Conservation (phyloP, 2,329 filamentous ascomycete species). For the Diplodia scrobiculata region DNA sequence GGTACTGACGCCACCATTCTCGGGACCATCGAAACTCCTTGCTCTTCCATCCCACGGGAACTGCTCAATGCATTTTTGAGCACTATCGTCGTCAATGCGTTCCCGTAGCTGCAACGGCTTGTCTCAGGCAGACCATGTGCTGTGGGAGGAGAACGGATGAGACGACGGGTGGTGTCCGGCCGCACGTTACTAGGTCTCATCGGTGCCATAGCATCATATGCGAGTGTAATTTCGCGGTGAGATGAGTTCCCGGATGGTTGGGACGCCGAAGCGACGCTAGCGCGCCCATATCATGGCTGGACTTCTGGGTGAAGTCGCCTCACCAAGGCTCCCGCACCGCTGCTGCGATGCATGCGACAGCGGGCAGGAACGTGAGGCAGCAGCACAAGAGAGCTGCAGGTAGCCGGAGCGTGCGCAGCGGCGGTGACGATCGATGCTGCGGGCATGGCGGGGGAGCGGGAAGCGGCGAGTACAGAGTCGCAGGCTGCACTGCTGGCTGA, state of each 20-base stretch:
- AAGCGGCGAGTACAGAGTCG: constrained; percentile 2
- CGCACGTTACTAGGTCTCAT: background rate
- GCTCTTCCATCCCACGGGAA: background rate
- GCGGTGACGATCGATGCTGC: constrained; percentile 10
- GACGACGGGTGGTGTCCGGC: no score
- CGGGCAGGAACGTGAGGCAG: background rate
- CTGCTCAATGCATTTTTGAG: background rate
- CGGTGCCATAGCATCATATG: background rate
- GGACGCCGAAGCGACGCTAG: constrained; percentile 1
- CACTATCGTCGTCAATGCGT: background rate
- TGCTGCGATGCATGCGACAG: background rate
- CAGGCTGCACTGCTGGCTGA: constrained; percentile 6
- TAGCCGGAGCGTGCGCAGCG: background rate
- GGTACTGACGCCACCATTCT: background rate
- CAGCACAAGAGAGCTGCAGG: background rate
- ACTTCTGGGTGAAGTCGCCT: background rate
- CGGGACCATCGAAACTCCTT: background rate
- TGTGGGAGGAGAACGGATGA: background rate
- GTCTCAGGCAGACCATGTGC: background rate
- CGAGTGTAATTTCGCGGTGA: constrained; percentile 1
- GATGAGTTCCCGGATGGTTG: background rate
- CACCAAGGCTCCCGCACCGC: background rate
- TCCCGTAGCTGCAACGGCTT: background rate
- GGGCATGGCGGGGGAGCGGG: constrained; percentile 4
- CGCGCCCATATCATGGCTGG: background rate